These are phyloP conservation scores for Centrapalus pauciflorus DNA, from an alignment of 129 eudicot genomes.

Conservation along the genomic window DNA sequence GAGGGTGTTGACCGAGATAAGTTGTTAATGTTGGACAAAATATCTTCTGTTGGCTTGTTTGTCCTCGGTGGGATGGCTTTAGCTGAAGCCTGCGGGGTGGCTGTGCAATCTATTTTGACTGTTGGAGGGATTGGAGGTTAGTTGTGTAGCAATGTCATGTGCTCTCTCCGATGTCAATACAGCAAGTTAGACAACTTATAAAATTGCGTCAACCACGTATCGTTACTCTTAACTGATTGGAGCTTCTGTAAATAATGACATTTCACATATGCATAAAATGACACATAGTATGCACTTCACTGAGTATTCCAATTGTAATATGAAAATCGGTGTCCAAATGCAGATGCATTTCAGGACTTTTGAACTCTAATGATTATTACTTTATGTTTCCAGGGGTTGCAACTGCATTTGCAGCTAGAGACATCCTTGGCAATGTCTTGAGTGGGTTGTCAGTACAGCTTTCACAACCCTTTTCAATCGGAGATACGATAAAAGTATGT, in stretches of 20 bases:
- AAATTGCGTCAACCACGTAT: constrained; percentile 1
- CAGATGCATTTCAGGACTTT: background rate
- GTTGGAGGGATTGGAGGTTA: constrained; percentile 98
- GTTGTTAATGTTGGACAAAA: constrained; percentile 65
- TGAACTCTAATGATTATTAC: constrained; percentile 10
- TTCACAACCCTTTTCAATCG: constrained; percentile 83
- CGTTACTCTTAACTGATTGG: background rate
- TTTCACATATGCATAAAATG: background rate
- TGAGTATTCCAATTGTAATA: background rate
- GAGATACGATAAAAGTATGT: constrained; percentile 89
- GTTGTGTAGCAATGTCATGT: background rate
- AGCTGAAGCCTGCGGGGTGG: constrained; percentile 98
- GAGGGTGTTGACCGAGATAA: constrained; percentile 54
- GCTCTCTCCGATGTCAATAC: background rate
- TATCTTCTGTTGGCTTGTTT: constrained; percentile 90
- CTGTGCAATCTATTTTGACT: constrained; percentile 87
- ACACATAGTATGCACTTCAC: background rate
- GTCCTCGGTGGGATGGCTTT: constrained; percentile 72
- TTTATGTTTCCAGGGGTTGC: constrained; percentile 73
- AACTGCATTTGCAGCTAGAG: constrained; percentile 96
- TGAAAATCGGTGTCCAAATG: background rate
- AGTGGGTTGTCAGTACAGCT: constrained; percentile 84
- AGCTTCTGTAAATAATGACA: background rate
- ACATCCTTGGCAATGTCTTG: constrained; percentile 85
- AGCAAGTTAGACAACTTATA: background rate